phyloP scores from a whole-genome alignment of 345 rosid genomes.

The Aquilaria malaccensis region DNA sequence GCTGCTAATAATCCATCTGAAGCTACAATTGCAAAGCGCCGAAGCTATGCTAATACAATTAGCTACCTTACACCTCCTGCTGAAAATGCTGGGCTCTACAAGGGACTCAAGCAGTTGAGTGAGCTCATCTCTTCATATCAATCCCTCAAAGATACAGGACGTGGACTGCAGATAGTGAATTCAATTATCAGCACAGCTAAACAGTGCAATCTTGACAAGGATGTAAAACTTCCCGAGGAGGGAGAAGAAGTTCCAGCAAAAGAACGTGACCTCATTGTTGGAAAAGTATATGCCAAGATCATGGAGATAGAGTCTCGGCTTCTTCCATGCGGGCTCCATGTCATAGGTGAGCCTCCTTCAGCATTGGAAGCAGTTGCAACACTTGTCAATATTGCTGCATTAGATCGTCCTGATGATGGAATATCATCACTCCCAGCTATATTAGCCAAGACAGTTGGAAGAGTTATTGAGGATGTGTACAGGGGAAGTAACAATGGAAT shows the following conservation, averaged over 20 bases:
- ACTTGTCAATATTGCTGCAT: conserved; percentile 86
- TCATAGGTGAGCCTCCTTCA: conserved; percentile 97
- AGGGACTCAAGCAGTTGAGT: conserved; percentile 92
- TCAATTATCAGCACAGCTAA: conserved; percentile 90
- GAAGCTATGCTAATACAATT: conserved; percentile 96
- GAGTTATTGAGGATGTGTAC: conserved; percentile 79
- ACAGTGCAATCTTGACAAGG: conserved; percentile 98
- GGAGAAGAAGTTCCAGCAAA: conserved; percentile 57
- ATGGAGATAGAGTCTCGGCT: conserved; percentile 99
- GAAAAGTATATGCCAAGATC: conserved; percentile 94
- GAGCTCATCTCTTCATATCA: conserved; percentile 97
- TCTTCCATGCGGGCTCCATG: conserved; percentile 91
- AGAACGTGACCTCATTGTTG: conserved; percentile 86
- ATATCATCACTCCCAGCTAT: conserved; percentile 73
- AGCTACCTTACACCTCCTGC: conserved; percentile 99
- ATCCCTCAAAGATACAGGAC: conserved; percentile 90
- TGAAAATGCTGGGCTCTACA: conserved; percentile 98
- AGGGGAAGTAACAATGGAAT: conserved; percentile 85
- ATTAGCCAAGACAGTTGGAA: conserved; percentile 73
- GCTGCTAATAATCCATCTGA: conserved; percentile 98
- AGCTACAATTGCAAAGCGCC: conserved; percentile 95
- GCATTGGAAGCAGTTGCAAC: conserved; percentile 98
- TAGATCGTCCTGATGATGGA: conserved; percentile 82
- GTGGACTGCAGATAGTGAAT: conserved; percentile 88
- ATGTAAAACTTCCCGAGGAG: conserved; percentile 85